Evolutionary conservation across 352 stramenopile species (phyloP).

Genomic region (Globisporangium nodosum): DNA sequence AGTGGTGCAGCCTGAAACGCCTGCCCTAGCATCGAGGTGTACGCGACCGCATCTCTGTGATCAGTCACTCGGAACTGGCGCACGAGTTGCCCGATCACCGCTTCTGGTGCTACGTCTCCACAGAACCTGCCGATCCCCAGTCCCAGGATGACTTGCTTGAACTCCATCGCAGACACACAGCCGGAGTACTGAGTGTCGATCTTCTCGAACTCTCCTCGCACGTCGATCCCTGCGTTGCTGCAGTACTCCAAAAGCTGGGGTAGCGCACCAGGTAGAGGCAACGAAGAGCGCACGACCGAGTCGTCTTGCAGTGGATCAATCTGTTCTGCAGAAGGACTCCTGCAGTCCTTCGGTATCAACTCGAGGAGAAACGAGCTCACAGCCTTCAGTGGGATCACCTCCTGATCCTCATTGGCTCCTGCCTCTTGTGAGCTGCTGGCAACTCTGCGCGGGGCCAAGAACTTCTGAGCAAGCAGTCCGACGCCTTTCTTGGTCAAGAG

Average conservation of each 20-base stretch:
- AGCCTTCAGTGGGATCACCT: constrained; percentile 24
- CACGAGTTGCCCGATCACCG: constrained; percentile 44
- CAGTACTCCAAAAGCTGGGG: constrained; percentile 23
- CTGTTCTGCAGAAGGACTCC: neutral
- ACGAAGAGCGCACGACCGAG: neutral
- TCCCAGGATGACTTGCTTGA: constrained; percentile 48
- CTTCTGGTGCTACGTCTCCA: constrained; percentile 19
- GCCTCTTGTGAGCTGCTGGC: neutral
- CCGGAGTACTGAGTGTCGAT: constrained; percentile 40
- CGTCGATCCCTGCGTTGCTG: constrained; percentile 37
- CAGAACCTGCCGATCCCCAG: constrained; percentile 24
- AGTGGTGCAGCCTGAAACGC: constrained; percentile 1
- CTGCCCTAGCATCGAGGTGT: constrained; percentile 29
- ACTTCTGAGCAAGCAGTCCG: constrained; percentile 25
- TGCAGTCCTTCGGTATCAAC: constrained; percentile 1
- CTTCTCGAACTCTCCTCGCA: constrained; percentile 45
- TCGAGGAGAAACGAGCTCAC: constrained; percentile 23
- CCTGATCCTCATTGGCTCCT: neutral
- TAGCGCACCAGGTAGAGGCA: constrained; percentile 2
- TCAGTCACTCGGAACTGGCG: constrained; percentile 36
- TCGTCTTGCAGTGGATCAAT: neutral
- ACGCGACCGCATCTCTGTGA: constrained; percentile 28
- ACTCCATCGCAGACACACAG: constrained; percentile 31
- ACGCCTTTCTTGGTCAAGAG: constrained; percentile 30
- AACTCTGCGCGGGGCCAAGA: constrained; percentile 13